A percentile compares a stretch with the other conserved stretches of the same genome.
Evolutionary conservation across 108 stramenopile genomes (phyloP).

Genomic region (Nitzschia sp.): DNA sequence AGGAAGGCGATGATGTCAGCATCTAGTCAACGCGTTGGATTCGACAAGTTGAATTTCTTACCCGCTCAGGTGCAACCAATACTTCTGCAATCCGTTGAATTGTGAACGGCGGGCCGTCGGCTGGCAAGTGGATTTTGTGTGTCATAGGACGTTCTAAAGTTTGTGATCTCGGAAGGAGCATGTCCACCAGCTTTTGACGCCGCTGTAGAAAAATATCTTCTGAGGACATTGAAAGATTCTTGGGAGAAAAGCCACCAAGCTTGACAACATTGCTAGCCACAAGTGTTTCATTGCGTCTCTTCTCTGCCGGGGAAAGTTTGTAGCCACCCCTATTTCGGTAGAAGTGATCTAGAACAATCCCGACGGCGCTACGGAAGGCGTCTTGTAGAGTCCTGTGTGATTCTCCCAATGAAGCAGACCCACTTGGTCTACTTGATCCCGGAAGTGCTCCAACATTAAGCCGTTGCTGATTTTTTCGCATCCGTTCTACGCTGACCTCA

Average conservation of each 20-base stretch:
- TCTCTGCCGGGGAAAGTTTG: conserved; percentile 51
- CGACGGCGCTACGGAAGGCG: conserved; percentile 44
- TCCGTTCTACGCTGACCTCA: conserved; percentile 37
- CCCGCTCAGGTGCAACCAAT: conserved; percentile 46
- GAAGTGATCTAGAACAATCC: conserved; percentile 48
- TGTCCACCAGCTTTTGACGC: conserved; percentile 35
- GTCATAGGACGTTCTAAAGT: neutral
- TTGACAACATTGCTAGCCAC: conserved; percentile 1
- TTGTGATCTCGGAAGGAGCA: conserved; percentile 17
- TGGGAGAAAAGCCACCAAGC: neutral
- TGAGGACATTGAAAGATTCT: conserved; percentile 12
- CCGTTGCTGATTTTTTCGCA: conserved; percentile 1
- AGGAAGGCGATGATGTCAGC: neutral
- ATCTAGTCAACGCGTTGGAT: neutral
- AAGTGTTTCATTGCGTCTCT: conserved; percentile 21
- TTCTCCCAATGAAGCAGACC: conserved; percentile 1
- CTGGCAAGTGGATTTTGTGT: neutral
- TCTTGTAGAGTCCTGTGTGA: conserved; percentile 40
- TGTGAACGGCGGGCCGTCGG: conserved; percentile 52
- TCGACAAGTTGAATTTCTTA: conserved; percentile 8
- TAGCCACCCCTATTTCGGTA: conserved; percentile 47
- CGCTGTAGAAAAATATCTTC: conserved; percentile 46
- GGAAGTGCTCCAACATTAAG: neutral
- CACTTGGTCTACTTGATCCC: neutral
- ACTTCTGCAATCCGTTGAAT: conserved; percentile 65